Base-by-base conservation (phyloP, 306 rosid species). In the Acacia crassicarpa region DNA sequence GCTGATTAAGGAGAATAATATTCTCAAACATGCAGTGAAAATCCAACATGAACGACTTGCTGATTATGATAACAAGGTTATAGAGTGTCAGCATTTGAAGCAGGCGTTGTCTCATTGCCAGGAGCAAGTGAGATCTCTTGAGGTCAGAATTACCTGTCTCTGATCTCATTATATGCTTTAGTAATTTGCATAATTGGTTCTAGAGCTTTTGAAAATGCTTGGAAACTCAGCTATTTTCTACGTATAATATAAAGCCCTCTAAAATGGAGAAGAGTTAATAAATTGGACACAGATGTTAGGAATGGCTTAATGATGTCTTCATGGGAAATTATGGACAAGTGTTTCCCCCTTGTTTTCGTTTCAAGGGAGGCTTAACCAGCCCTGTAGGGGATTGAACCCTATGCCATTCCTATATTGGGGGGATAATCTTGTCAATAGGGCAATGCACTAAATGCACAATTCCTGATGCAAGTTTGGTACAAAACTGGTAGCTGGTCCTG, bases 1-100 rank as follows among this genome's bases (percentile, higher is more conserved):
- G 65, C 75, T 95, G 72, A 35, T 89, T 14, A 91, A 92, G 88
- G 99, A 95, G 82, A 95, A 88, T 83, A 83, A 88, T 17, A 89
- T 93, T 70, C 94, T 93, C 53, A 93, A 89, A 83, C 94, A 90
- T 13, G 97, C 97, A 2, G 95, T 95, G 76, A 85, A 90, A 59
- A 93, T 91, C 84, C 96, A 93, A 82, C 91, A 89, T 67, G 98
- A 95, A 78, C 96, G 98, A 4, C 97, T 92, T 40, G 89, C 90
- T 59, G 98, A 95, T 41, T 89, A 81, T 19, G 99, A 95, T 72
- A 82, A 77, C 10, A 90, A 80, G 82, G 90, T 85, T 78, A 87
- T 83, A 8, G 99, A 95, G 86, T 58, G 92, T 83, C 96, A 91
- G 79, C 93, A 91, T 75, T 79, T 95, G 89, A 95, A 91, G 89